Conservation (phyloP, 352 stramenopile species). For the Phytophthora crassamura region DNA sequence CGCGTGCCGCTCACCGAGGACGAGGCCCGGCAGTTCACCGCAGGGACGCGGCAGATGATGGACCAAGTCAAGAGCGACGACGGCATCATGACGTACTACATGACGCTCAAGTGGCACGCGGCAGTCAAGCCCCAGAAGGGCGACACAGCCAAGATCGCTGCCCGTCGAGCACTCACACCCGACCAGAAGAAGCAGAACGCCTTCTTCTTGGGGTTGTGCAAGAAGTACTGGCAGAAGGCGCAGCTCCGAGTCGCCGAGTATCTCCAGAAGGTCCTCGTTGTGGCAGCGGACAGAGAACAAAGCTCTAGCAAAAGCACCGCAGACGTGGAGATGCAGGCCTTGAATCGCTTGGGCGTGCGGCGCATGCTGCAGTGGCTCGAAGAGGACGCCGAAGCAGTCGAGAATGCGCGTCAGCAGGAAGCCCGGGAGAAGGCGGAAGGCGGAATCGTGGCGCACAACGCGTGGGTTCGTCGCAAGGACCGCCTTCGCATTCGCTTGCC, state of each 20-base stretch:
- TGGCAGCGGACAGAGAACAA: slow-evolving; percentile 12
- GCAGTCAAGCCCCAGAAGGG: slow-evolving; percentile 84
- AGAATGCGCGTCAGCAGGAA: slow-evolving; percentile 75
- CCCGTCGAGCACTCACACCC: slow-evolving; percentile 57
- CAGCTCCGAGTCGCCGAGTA: slow-evolving; percentile 78
- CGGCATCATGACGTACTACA: slow-evolving; percentile 62
- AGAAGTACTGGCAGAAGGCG: slow-evolving; percentile 76
- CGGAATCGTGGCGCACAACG: slow-evolving; percentile 75
- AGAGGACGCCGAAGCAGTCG: slow-evolving; percentile 71
- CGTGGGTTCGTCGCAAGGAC: slow-evolving; percentile 84
- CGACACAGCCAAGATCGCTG: slow-evolving; percentile 86
- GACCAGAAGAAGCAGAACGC: slow-evolving; percentile 86
- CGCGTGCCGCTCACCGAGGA: slow-evolving; percentile 56
- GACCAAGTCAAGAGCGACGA: slow-evolving; percentile 55
- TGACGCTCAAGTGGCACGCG: slow-evolving; percentile 88
- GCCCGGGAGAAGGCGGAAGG: slow-evolving; percentile 75
- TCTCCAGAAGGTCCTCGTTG: slow-evolving; percentile 66
- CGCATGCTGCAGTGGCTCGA: slow-evolving; percentile 83
- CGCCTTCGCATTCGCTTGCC: slow-evolving; percentile 78
- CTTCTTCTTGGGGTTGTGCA: slow-evolving; percentile 77
- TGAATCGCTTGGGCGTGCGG: slow-evolving; percentile 71
- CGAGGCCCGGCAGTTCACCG: slow-evolving; percentile 73
- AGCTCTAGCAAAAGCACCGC: slow-evolving; percentile 24
- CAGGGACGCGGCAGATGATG: slow-evolving; percentile 87
- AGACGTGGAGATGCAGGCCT: slow-evolving; percentile 64